phyloP scores from a whole-genome alignment of 106 monocot species.

The Amphibolis antarctica region DNA sequence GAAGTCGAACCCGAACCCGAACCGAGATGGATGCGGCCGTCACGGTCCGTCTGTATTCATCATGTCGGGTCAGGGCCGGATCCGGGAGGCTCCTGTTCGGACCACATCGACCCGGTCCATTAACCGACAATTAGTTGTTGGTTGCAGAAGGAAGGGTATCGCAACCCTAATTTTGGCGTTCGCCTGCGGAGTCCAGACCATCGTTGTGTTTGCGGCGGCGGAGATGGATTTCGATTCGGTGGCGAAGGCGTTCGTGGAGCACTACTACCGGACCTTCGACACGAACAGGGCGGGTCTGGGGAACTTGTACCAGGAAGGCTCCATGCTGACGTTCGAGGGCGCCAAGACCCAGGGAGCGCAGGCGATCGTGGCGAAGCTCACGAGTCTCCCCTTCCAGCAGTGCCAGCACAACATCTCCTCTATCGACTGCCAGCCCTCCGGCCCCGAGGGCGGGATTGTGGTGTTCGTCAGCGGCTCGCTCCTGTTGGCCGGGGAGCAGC shows the following conservation, averaged over 20 bases:
- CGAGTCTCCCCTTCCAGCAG: slow-evolving; percentile 31
- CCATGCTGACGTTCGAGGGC: slow-evolving; percentile 63
- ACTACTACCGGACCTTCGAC: slow-evolving; percentile 35
- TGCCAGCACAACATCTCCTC: slow-evolving; percentile 28
- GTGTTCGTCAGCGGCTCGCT: slow-evolving; percentile 19
- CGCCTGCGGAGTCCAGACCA: too few relatives aligned
- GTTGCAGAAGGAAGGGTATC: too few relatives aligned
- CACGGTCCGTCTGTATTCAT: too few relatives aligned
- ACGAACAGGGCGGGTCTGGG: slow-evolving; percentile 35
- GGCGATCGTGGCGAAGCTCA: slow-evolving; percentile 14
- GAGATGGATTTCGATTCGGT: slow-evolving; percentile 42
- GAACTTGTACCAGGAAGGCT: slow-evolving; percentile 41
- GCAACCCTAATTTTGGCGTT: too few relatives aligned
- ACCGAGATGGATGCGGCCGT: too few relatives aligned
- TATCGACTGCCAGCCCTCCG: slow-evolving; percentile 19
- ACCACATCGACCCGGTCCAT: too few relatives aligned
- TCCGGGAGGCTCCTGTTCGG: too few relatives aligned
- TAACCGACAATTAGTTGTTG: too few relatives aligned
- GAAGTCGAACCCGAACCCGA: too few relatives aligned
- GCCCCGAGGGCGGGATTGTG: slow-evolving; percentile 17
- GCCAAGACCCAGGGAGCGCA: slow-evolving; percentile 33
- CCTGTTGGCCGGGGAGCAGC: slow-evolving; percentile 16
- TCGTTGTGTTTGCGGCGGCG: too few relatives aligned
- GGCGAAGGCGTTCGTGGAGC: slow-evolving; percentile 36
- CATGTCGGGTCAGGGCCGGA: too few relatives aligned